Conservation (phyloP, 2,329 filamentous ascomycete genomes). For the Pseudohalonectria lignicola region DNA sequence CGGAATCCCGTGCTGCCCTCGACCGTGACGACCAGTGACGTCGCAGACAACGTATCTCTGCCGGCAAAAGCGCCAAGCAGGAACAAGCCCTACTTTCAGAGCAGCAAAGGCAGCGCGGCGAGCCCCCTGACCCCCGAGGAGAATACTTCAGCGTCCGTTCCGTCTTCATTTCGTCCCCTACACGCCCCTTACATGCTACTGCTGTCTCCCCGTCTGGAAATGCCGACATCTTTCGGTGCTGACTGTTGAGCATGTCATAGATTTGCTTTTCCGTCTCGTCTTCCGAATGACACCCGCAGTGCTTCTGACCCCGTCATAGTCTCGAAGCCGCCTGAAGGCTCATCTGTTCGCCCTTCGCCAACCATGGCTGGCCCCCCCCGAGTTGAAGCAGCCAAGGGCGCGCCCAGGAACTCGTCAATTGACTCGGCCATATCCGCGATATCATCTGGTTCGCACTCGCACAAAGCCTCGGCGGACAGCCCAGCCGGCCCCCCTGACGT, state of each 20-base stretch:
- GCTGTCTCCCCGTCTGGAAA: too few relatives aligned
- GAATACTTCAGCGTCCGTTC: too few relatives aligned
- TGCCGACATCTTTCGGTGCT: too few relatives aligned
- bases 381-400: slow-evolving; percentile 24
- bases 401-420: slow-evolving; percentile 73
- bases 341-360: slow-evolving; percentile 22
- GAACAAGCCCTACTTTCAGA: slow-evolving; percentile 24
- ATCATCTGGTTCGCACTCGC: slow-evolving; percentile 47
- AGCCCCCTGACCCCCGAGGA: too few relatives aligned
- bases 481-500: slow-evolving; percentile 62
- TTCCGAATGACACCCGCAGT: slow-evolving; percentile 39
- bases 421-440: slow-evolving; percentile 83
- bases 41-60: slow-evolving; percentile 13
- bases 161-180: too few relatives aligned
- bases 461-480: slow-evolving; percentile 47
- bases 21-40: slow-evolving; percentile 20
- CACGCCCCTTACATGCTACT: too few relatives aligned
- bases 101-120: slow-evolving; percentile 25
- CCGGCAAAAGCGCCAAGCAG: slow-evolving; percentile 9
- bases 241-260: too few relatives aligned
- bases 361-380: slow-evolving; percentile 36
- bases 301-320: slow-evolving; percentile 29
- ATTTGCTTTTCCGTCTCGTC: slow-evolving; percentile 11
- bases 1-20: slow-evolving; percentile 17
- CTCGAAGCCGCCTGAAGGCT: slow-evolving; percentile 29